phyloP scores from a whole-genome alignment of 2,329 filamentous ascomycete species.

The Dactylella cylindrospora region DNA sequence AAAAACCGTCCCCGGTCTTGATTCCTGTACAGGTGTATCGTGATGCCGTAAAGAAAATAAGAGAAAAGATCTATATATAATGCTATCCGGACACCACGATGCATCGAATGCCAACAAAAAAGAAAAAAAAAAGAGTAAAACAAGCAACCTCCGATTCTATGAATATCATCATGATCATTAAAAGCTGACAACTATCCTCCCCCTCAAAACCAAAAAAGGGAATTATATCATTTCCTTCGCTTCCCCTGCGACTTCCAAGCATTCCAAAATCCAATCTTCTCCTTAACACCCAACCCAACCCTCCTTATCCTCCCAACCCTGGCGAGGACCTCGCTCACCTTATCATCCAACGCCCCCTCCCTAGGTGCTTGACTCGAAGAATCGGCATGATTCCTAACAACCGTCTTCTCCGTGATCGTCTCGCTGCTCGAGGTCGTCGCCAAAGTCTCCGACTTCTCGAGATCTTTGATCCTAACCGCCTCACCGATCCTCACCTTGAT shows the following conservation, averaged over 20 bases:
- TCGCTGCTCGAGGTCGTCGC: conserved; percentile 47
- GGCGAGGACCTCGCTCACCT: conserved; percentile 82
- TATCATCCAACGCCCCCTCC: conserved; percentile 64
- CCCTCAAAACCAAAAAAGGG: background rate
- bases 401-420: conserved; percentile 46
- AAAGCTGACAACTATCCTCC: background rate
- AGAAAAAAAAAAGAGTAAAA: too few relatives aligned
- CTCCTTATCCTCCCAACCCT: conserved; percentile 82
- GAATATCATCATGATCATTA: conserved; percentile 9
- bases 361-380: conserved; percentile 11
- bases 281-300: conserved; percentile 76
- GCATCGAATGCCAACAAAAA: too few relatives aligned
- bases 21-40: too few relatives aligned
- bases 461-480: conserved; percentile 60
- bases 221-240: conserved; percentile 50
- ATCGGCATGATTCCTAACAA: conserved; percentile 5
- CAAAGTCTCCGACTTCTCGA: conserved; percentile 44
- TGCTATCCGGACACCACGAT: too few relatives aligned
- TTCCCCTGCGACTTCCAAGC: conserved; percentile 59
- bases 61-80: too few relatives aligned
- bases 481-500: conserved; percentile 90
- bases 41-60: too few relatives aligned
- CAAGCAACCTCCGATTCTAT: conserved; percentile 12
- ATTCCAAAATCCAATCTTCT: conserved; percentile 80
- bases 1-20: background rate